Evolutionary conservation across 2,329 filamentous ascomycete genomes (phyloP).

Genomic region (Ploettnerulaceae sp.): DNA sequence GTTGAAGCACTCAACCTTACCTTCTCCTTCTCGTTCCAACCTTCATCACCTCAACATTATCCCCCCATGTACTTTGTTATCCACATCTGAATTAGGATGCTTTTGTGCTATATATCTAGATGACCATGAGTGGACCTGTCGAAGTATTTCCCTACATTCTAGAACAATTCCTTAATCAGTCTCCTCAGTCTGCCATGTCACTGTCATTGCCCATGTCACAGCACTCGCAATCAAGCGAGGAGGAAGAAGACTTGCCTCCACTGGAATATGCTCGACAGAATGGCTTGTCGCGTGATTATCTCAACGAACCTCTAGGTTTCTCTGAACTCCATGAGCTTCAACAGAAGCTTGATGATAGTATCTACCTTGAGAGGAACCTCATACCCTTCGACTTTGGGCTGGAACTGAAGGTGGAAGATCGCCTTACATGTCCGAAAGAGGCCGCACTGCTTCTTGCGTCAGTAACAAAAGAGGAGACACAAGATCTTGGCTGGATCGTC

Average conservation of each 20-base stretch:
- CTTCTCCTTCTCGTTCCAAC: too few relatives aligned
- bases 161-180: background rate
- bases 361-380: constrained; percentile 18
- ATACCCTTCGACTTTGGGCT: constrained; percentile 17
- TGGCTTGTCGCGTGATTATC: constrained; percentile 27
- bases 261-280: constrained; percentile 31
- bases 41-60: too few relatives aligned
- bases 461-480: constrained; percentile 10
- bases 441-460: constrained; percentile 24
- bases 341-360: background rate
- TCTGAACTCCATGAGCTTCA: constrained; percentile 19
- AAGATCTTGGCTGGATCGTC: constrained; percentile 14
- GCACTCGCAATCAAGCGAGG: constrained; percentile 7
- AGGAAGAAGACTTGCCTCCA: constrained; percentile 20
- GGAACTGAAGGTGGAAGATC: constrained; percentile 22
- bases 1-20: too few relatives aligned
- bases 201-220: background rate
- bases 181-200: background rate
- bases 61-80: too few relatives aligned
- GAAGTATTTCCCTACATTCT: background rate
- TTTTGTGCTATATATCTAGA: too few relatives aligned
- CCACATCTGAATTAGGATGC: too few relatives aligned
- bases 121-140: too few relatives aligned
- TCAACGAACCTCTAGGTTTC: constrained; percentile 14
- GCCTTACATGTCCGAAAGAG: constrained; percentile 23